Evolutionary conservation across 345 rosid species (phyloP), one percentile per base, ranked within the genome.

Genomic region (Trapa bicornis): DNA sequence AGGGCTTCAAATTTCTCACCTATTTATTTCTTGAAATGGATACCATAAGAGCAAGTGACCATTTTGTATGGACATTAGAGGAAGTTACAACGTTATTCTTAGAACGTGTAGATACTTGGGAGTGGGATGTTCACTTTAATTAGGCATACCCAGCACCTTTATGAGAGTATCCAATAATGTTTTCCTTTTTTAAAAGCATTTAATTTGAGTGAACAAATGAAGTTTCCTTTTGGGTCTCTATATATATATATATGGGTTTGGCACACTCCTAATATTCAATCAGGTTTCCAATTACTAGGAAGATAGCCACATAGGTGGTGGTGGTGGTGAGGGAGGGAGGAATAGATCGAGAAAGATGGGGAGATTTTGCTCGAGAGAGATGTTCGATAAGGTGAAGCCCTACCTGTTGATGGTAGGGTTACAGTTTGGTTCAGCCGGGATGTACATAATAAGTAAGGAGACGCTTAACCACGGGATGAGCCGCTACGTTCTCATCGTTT

Each of bases 401-500:
- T 87, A 79, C 77, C 53, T 88, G n/a, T 79, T 92, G 15, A 84
- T 86, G 96, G 78, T 86, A 47, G 80, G 73, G 67, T 71, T 87
- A 81, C 93, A 86, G 76, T 78, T 92, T 63, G 96, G 87, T 9
- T 71, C 77, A 12, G 89, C 89, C 1, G 96, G 98, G 33, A 83
- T 66, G 56, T 86, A 82, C 78, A 84, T 86, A 66, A 75, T 92
- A 50, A 73, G 80, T 73, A 79, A 75, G 84, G 75, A 68, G 0
- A 83, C 87, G 63, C 93, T 86, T n/a, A 86, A 79, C 45, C 81
- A 75, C 38, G 96, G 98, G 75, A 89, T 87, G 86, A 89, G 86
- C 65, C 83, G 87, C 37, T 84, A 86, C 64, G 89, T 87, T 35
- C 79, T 86, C 10, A 75, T 92, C 48, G 91, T 85, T 53, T 92